Evolutionary conservation across 1,284 basidiomycete genomes (phyloP).

Genomic region (Melampsora occidentalis): DNA sequence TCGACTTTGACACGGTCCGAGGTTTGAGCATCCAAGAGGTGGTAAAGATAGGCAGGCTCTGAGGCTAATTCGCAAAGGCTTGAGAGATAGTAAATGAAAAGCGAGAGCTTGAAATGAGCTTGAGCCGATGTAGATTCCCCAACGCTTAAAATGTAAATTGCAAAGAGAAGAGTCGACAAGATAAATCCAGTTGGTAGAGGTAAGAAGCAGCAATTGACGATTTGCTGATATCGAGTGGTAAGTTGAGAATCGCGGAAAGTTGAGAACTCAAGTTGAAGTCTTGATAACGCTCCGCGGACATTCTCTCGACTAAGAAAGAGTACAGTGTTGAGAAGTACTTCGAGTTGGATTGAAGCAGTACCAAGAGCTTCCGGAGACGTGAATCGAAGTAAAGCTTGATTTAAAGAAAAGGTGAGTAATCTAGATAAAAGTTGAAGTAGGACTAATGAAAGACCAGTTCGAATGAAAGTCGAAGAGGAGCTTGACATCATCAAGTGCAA

Average conservation of each 20-base stretch:
- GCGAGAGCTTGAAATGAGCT: constrained; percentile 64
- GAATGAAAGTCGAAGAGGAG: too few species aligned
- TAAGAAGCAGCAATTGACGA: constrained; percentile 61
- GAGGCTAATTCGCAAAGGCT: constrained; percentile 72
- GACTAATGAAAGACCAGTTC: constrained; percentile 72
- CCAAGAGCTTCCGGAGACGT: constrained; percentile 82
- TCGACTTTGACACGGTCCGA: constrained; percentile 57
- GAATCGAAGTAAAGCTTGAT: constrained; percentile 79
- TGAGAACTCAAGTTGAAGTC: constrained; percentile 49
- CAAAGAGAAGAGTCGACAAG: constrained; percentile 58
- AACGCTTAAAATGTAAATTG: constrained; percentile 60
- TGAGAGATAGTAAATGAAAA: constrained; percentile 68
- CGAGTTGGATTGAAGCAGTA: constrained; percentile 79
- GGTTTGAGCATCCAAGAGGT: constrained; percentile 46
- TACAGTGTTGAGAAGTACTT: constrained; percentile 79
- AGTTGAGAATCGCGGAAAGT: background rate
- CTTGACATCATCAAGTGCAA: too few species aligned
- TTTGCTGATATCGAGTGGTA: constrained; percentile 37
- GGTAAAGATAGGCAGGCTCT: constrained; percentile 77
- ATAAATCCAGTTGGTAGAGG: constrained; percentile 64
- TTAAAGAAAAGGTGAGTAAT: constrained; percentile 78
- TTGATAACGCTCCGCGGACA: constrained; percentile 73
- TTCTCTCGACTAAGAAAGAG: constrained; percentile 90
- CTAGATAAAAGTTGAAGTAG: constrained; percentile 80
- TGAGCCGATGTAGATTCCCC: constrained; percentile 62